Base-by-base conservation (phyloP, 108 stramenopile genomes). In the Discostella stelligeroides region DNA sequence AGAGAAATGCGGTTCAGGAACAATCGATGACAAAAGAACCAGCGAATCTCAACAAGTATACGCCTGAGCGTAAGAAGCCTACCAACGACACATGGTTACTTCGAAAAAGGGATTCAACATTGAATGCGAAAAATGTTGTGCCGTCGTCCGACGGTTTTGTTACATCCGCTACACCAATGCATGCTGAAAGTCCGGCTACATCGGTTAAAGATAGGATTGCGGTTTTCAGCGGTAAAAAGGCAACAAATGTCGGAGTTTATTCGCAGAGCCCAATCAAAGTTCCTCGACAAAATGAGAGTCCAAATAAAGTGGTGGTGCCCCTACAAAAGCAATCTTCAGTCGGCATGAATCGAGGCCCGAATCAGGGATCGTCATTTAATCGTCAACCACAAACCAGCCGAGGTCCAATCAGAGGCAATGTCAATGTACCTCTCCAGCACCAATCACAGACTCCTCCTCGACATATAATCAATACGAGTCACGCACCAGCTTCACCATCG, bases 141-240 rank as follows among this genome's bases (percentile, higher is more conserved):
- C 8, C 43, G 0, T 17, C 58, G 2, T 20, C 20, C 12, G 23
- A 37, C n/a, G 18, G 9, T 40, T 30, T 23, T 39, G 47, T 70
- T 38, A 12, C 15, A 1, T 39, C 47, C 48, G 47, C 59, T 20
- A 15, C 61, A 7, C 61, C 60, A 0, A 29, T 45, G 34, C 66
- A 66, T 21, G 53, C 20, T 4, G 43, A 29, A 45, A 53, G 23
- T 69, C 41, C 53, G 21, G 57, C 42, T 5, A 20, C 50, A 30
- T 76, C 75, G 8, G 61, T 76, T 11, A 76, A 68, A 54, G 68
- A 76, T 23, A 53, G 61, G 24, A 61, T 76, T 46, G 75, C 75
- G 13, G 25, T 42, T n/a, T 76, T 63, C 45, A 42, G 39, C 17
- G 62, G 60, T 18, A 39, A 41, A 25, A 55, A 57, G 54, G n/a